Base-by-base conservation (phyloP, 352 stramenopile species). In the Globisporangium megalacanthum region DNA sequence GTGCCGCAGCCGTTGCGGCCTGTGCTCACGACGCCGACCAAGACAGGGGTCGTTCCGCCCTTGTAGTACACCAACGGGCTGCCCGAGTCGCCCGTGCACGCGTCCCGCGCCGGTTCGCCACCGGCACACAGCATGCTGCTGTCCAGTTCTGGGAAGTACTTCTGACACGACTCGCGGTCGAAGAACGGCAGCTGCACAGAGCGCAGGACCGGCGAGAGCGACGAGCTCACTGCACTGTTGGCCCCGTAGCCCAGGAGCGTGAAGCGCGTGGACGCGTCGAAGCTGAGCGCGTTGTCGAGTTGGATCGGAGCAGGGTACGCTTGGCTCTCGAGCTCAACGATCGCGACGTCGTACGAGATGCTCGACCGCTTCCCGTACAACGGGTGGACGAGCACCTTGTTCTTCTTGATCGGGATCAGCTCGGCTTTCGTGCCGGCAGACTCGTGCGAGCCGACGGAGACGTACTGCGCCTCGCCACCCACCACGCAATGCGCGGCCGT, bases 81-180 rank as follows among this genome's bases (percentile, higher is more conserved):
- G 3, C 71, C 71, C 1, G 71, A 79, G 59, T 79, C 71, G 7
- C 71, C 71, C 10, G 68, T 73, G 55, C 71, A 79, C 1, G 71
- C 69, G 44, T 79, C 71, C 1, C 66, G 56, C 14, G 60, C 68
- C 13, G 61, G 44, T 42, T 76, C 54, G 14, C 71, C 71, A 3
- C 71, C 71, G 8, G 68, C 71, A 44, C 71, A 79, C 14, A 75
- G 64, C 71, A 79, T 77, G 52, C 66, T 74, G 13, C 66, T 60
- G 53, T 79, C 71, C 17, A 77, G 56, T 22, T 72, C 60, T 6
- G 64, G 61, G 22, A 75, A 70, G 17, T 60, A 65, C 17, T 52
- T 49, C 2, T 53, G 46, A 52, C 71, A 79, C 49, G 55, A 56
- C 20, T 61, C 53, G 15, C 60, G 60, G 2, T 64, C 14, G 25